A percentile compares a stretch with the other conserved stretches of the same genome.
Conservation (phyloP, 306 rosid genomes). For the Adenanthera pavonina region DNA sequence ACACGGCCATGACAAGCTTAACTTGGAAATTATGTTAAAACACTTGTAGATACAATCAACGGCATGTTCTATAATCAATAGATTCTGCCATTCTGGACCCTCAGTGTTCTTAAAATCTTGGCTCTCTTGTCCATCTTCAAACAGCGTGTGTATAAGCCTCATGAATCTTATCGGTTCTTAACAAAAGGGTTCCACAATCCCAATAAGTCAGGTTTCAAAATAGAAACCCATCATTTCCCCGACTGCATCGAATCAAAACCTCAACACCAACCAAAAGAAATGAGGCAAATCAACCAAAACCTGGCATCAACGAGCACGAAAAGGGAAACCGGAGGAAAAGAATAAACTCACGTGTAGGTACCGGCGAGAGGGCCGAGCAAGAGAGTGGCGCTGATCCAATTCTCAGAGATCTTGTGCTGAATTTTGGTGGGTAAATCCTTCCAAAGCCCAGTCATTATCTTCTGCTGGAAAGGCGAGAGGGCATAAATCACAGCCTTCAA, state of each 20-base stretch:
- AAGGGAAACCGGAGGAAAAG: background rate
- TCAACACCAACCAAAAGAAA: background rate
- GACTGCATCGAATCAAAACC: conserved; percentile 6
- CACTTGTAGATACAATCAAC: background rate
- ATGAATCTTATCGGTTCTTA: background rate
- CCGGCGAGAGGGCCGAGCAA: conserved; percentile 71
- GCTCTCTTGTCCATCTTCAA: background rate
- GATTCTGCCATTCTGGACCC: background rate
- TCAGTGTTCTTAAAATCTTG: background rate
- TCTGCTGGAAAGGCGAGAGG: conserved; percentile 92
- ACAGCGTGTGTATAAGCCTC: background rate
- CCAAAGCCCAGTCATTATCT: conserved; percentile 84
- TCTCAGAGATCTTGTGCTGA: conserved; percentile 90
- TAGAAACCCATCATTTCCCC: background rate
- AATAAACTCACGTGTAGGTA: conserved; percentile 51
- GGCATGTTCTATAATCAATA: background rate
- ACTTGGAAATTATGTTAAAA: background rate
- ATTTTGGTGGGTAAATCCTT: conserved; percentile 77
- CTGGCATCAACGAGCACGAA: background rate
- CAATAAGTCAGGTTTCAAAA: background rate
- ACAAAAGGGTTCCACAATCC: background rate
- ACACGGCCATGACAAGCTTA: background rate
- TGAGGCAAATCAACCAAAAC: background rate
- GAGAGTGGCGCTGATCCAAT: conserved; percentile 81
- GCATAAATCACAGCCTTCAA: conserved; percentile 83